Base-by-base conservation (phyloP, 148 eudicot genomes). In the Pharnaceum exiguum region DNA sequence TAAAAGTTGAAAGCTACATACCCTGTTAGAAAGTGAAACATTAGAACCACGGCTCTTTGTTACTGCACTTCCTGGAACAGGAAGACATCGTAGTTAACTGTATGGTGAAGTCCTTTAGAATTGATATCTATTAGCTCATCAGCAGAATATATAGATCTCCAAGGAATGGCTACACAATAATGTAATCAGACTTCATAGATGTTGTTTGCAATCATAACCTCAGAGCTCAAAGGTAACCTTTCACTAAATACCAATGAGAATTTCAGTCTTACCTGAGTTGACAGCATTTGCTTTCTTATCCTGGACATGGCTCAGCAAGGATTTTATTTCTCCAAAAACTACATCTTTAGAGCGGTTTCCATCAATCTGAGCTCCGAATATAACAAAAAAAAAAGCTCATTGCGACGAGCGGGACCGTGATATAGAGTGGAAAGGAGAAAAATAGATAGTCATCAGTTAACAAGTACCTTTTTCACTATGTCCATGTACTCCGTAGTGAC, bases 301-400 rank as follows among this genome's bases (percentile, higher is more conserved):
- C 66, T 70, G 72, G 48, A 83, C 75, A 55, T 74, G 67, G 59
- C 54, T 70, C 63, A 93, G 64, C 65, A 76, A 46, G 29, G 76
- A 70, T 22, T 62, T 72, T 66, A 93, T 75, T 55, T 89, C 99
- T 51, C 52, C 57, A 65, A 80, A 93, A 25, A 93, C 76, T 26
- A 64, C 71, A 44, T 81, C 91, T 79, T 93, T 93, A 22, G 84
- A 63, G 67, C 82, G 83, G 68, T 93, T 88, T 55, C 99, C 96
- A 76, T 93, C 89, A 66, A 93, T 51, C 99, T 93, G 71, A 55
- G 49, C 30, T 23, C 40, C 10, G 36, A 45, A 35, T 60, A 64
- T 21, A 47, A 60, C 51, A 31, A 23, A 65, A 23, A 73, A 17
- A 23, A 10, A 67, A 58, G 29, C 54, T 66, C 65, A 62, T 4